Percentiles rank a stretch among this genome's conserved stretches.
Conservation (phyloP, 257 asterid genomes). For the Echites panduratus region DNA sequence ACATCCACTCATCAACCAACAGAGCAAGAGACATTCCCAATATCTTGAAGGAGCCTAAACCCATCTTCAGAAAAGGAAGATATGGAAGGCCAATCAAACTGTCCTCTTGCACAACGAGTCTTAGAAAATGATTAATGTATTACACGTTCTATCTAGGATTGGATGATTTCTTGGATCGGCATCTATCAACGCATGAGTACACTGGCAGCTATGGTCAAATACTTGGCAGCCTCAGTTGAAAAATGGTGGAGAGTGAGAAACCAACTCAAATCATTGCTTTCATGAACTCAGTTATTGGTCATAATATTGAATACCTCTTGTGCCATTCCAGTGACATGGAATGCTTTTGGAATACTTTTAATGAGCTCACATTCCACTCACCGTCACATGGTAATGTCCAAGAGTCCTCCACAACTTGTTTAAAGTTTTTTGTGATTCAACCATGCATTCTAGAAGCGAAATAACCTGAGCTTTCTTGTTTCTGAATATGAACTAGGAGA, state of each 20-base stretch:
- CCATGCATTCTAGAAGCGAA: too few relatives aligned
- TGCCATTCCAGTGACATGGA: conserved; percentile 60
- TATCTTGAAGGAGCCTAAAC: not conserved
- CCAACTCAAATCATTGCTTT: not conserved
- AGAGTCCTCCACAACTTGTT: too few relatives aligned
- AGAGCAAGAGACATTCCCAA: not conserved
- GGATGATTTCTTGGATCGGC: too few relatives aligned
- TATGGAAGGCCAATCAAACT: not conserved
- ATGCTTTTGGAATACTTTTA: conserved; percentile 74
- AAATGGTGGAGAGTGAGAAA: too few relatives aligned
- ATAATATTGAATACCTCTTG: conserved; percentile 44
- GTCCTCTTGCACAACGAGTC: not conserved
- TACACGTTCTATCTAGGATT: too few relatives aligned
- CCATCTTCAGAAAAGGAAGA: not conserved
- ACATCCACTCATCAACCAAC: not conserved
- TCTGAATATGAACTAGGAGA: too few relatives aligned
- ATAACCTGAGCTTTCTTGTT: too few relatives aligned
- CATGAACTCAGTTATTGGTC: not conserved
- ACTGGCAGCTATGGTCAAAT: too few relatives aligned
- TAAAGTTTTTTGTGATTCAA: too few relatives aligned
- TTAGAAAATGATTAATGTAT: not conserved
- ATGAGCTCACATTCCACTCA: conserved; percentile 80
- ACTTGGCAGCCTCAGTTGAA: too few relatives aligned
- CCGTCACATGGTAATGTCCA: too few relatives aligned
- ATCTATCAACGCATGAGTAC: too few relatives aligned